Evolutionary conservation across 1,284 basidiomycete genomes (phyloP), one percentile per base, ranked within the genome.

Genomic region (Ceratobasidium sp.): DNA sequence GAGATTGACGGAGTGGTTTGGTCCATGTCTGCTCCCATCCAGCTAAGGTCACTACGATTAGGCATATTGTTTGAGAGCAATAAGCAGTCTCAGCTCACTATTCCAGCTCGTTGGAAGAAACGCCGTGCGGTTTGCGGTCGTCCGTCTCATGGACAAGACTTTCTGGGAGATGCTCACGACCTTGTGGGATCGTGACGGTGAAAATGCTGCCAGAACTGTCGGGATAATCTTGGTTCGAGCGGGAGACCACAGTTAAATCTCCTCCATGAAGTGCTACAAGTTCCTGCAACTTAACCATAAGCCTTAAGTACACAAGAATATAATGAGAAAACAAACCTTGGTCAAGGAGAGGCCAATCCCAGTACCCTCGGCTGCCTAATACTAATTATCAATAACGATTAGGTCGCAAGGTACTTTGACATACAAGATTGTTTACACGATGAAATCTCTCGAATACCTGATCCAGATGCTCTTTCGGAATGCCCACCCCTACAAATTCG

Each of bases 301-400:
- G 11, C 13, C 16, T 5, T 2, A 29, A 53, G n/a, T 31, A 58
- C 14, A 24, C 19, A 29, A 73, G 19, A 31, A 58, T 24, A 48
- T 24, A 31, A 39, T 22, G 37, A 24, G 2, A 22, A 34, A 8
- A 22, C 41, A 9, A 48, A 62, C 76, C 37, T 75, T 78, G 9
- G 81, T 81, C 11, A 81, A 74, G n/a, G 81, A 78, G 7, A 81
- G 76, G 8, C 81, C 81, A 56, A 81, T 81, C 7, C 81, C 81
- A 9, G 81, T 81, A 11, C 81, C 81, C 76, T 81, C 81, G 6
- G 78, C 78, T 8, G 79, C 73, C 77, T 81, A 62, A 24, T 16
- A 9, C 24, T 24, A 34, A 16, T 51, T 14, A 71, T 58, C 13
- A 31, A 22, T 16, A 11, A 49, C 29, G 19, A 14, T 22, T 53